Percentiles rank a stretch among this genome's conserved stretches.
Evolutionary conservation across 495 filamentous ascomycete species (phyloP).

Genomic region (Cercophora scortea): DNA sequence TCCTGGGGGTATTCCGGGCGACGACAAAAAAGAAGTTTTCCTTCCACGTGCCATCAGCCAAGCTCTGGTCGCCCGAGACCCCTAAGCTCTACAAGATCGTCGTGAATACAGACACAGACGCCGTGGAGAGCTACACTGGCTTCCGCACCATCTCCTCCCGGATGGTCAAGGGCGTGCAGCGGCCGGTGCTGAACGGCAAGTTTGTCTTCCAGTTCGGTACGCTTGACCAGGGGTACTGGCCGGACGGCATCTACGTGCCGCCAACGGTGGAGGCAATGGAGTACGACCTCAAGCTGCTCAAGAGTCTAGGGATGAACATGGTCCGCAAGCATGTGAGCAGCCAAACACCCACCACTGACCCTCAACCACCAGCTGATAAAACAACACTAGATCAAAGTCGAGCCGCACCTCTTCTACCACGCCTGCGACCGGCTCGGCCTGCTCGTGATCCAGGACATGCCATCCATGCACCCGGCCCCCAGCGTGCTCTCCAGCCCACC

Average conservation of each 20-base stretch:
- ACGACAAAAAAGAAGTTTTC: background rate
- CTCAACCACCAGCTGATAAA: background rate
- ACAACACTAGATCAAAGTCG: slow-evolving; percentile 53
- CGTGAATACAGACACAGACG: slow-evolving; percentile 47
- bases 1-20: background rate
- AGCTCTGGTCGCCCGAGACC: slow-evolving; percentile 53
- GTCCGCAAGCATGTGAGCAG: slow-evolving; percentile 56
- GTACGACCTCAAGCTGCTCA: slow-evolving; percentile 53
- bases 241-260: slow-evolving; percentile 55
- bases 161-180: slow-evolving; percentile 48
- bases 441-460: slow-evolving; percentile 63
- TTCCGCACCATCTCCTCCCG: slow-evolving; percentile 54
- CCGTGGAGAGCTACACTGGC: slow-evolving; percentile 54
- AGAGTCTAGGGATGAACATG: slow-evolving; percentile 58
- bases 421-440: slow-evolving; percentile 58
- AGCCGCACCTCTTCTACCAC: slow-evolving; percentile 57
- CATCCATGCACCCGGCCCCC: slow-evolving; percentile 34
- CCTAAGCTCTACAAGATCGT: slow-evolving; percentile 57
- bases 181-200: slow-evolving; percentile 55
- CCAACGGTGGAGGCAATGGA: slow-evolving; percentile 58
- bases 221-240: slow-evolving; percentile 61
- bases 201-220: slow-evolving; percentile 60
- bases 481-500: slow-evolving; percentile 20
- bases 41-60: slow-evolving; percentile 14
- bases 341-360: too few relatives aligned